Base-by-base conservation (phyloP, 345 rosid species). In the Acer negundo region DNA sequence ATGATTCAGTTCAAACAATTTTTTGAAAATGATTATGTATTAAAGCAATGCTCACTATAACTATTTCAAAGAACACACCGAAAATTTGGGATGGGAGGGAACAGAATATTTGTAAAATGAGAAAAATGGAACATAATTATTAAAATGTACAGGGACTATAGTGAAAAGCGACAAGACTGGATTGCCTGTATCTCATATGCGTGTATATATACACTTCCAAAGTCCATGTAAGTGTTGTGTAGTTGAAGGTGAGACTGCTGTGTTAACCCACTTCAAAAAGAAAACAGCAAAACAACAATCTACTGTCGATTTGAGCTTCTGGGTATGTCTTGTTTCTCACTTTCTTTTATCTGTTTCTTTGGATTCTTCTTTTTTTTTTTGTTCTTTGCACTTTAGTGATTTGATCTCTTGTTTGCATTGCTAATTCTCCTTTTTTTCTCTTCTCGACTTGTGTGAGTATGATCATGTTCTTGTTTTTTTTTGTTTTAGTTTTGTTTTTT, bases 301-400 rank as follows among this genome's bases (percentile, higher is more conserved):
- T 44, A 66, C 31, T 67, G 62, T 75, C 78, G 78, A 19, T 78
- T 78, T 79, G 35, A 73, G 69, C 80, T 76, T 80, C 80, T 78
- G 80, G 85, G 89, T 89, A 87, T 82, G 71, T 78, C 40, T 58
- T 38, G 31, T 80, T 69, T 67, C 38, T 63, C 75, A 69, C 38
- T 35, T 35, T 35, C 38, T 35, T 35, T 35, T 35, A 35, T 35
- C 38, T 35, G 38, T 35, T 69, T 69, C 28, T 67, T 78, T 35
- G 58, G 71, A 19, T 69, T 28, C 72, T 3, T 12, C 0, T 6
- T 76, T 65, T 75, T 9, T 72, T 64, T 23, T 10, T 64, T 56
- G n/a, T 72, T 49, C 24, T 63, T 13, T 66, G 23, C 23, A 53
- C 19, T 53, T 35, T 67, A 61, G 46, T 63, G 61, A 62, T 84